Base-by-base conservation (phyloP, 495 filamentous ascomycete genomes). In the Daldinia concentrica region DNA sequence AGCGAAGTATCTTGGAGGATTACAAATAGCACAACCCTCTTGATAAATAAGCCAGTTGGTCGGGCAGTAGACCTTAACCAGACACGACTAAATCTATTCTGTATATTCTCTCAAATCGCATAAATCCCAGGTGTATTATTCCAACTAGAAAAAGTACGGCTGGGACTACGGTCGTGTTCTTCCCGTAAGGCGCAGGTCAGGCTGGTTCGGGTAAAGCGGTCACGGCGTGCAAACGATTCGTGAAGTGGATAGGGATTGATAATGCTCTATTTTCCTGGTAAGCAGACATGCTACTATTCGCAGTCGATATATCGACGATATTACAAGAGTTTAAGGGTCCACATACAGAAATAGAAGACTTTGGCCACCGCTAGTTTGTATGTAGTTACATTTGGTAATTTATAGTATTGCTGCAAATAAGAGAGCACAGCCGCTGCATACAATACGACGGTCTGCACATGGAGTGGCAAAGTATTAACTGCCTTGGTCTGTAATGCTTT, bases 191-290 rank as follows among this genome's bases (percentile, higher is more conserved):
- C 34, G 52, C 15, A 54, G 37, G 8, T 32, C n/a, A 60, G 26
- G 27, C 29, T 17, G 19, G 34, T 8, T 55, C 37, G 26, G 52
- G 6, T 24, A 43, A 26, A 62, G 57, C 19, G 61, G 34, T 59
- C 57, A 73, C 64, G 65, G 48, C 41, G 60, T 62, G 56, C 52
- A 58, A 59, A 29, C 34, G 66, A 45, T 69, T 73, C 62, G 71
- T 36, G 45, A 58, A 54, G 17, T 17, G 34, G 27, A 15, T 37
- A 34, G 43, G 30, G 36, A 66, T 58, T 52, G 62, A 69, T 37
- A 26, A 62, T 60, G 52, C 51, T 73, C 71, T 72, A 64, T 68
- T 54, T 66, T 52, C 37, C 50, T 69, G 66, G 71, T 73, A 73
- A 73, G 71, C 66, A 41, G 51, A 27, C 24, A 62, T 15, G 58